Evolutionary conservation across 2,329 filamentous ascomycete species (phyloP), one percentile per base, ranked within the genome.

Genomic region (Leptodontidium sp.): DNA sequence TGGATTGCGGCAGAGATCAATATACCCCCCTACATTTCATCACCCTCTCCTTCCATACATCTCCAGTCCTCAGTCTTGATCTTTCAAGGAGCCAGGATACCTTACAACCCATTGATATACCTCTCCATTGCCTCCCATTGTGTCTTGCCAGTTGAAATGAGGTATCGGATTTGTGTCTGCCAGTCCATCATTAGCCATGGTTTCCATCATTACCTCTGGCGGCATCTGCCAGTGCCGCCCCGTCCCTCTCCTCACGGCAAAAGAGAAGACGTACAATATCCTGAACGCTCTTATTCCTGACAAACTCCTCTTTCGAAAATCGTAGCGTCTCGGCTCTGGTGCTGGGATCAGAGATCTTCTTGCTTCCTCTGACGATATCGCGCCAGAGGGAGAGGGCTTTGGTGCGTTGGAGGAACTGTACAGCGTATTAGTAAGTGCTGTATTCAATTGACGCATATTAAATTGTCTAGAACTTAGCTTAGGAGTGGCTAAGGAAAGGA

Each of bases 41-140:
- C 14, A 12, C 17, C 21, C 9, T 26, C 21, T 15, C 6, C 9
- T 32, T 32, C 29, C 3, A 32, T 6, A 32, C 3, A 1, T 32
- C 29, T 32, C 29, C 29, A 32, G 43, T 24, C 52, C 29, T 6
- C 21, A 21, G 49, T 45, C 5, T 12, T 40, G 38, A 12, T 11
- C n/a, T 11, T 24, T 35, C 29, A 40, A 24, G 12, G 47, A 32
- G 21, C n/a, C 40, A 26, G 11, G 15, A 2, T 21, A 11, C n/a
- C 55, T 77, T 64, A 86, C 76, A 85, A 75, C 52, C 84, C 83
- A 68, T 81, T 79, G 76, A 88, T 85, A 79, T 86, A 87, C 72
- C 84, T 81, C 79, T 85, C 87, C 85, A 90, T 89, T 64, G 78
- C 82, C 74, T 90, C 86, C 88, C 88, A 90, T 76, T 90, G 85